A percentile compares a stretch with the other conserved stretches of the same genome.
These are phyloP conservation scores for Tetrahymena thermophila DNA, from an alignment of 73 alveolate genomes.

Conservation along the genomic window DNA sequence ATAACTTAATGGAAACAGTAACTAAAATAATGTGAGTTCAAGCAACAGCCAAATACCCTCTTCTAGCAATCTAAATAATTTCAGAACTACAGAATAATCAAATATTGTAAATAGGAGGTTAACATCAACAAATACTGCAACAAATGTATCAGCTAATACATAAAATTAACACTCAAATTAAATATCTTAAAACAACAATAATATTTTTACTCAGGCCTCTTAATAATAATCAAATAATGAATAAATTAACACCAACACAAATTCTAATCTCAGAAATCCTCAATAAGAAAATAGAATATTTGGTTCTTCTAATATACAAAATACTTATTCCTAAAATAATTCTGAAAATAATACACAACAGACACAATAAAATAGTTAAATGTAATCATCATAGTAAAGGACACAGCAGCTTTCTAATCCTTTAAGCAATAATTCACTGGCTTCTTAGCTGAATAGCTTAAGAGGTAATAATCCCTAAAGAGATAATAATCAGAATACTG, in stretches of 20 bases:
- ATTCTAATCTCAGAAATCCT: not conserved
- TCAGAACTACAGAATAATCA: not conserved
- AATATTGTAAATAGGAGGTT: not conserved
- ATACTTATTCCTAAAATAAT: not conserved
- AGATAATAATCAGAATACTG: not conserved
- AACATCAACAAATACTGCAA: not conserved
- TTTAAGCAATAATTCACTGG: not conserved
- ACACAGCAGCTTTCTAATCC: not conserved
- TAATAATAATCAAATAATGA: not conserved
- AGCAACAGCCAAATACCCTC: not conserved
- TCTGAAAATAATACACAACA: not conserved
- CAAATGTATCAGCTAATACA: not conserved
- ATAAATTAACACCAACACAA: not conserved
- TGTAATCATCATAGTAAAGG: not conserved
- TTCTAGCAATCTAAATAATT: not conserved
- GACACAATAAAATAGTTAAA: too few species aligned
- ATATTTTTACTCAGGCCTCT: not conserved
- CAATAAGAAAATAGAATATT: not conserved
- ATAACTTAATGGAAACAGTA: not conserved
- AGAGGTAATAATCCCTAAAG: not conserved
- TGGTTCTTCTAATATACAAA: not conserved
- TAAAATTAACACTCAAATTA: too few species aligned
- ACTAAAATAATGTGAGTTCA: not conserved
- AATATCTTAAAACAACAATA: not conserved
- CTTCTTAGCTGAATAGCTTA: not conserved